Conservation (phyloP, 2,329 filamentous ascomycete genomes). For the Ampelomyces quisqualis region DNA sequence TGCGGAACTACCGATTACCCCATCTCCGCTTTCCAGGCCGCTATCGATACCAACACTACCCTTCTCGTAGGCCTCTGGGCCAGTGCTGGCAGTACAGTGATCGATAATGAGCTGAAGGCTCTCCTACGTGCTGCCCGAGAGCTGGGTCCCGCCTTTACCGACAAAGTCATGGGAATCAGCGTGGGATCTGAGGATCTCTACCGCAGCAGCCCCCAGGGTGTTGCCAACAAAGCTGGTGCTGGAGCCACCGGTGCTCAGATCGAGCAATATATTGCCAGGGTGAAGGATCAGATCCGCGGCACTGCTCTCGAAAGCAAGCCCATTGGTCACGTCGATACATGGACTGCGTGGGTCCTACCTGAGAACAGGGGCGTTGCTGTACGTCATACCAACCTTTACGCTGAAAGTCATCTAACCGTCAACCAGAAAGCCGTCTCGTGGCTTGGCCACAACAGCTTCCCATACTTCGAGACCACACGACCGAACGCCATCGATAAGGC, state of each 20-base stretch:
- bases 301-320: constrained; percentile 60
- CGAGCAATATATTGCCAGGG: constrained; percentile 67
- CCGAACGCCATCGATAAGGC: constrained; percentile 59
- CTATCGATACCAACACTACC: constrained; percentile 73
- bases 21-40: constrained; percentile 59
- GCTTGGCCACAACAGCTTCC: constrained; percentile 79
- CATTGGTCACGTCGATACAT: constrained; percentile 86
- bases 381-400: too few species aligned
- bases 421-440: not conserved
- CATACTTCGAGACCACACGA: constrained; percentile 74
- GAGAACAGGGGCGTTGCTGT: constrained; percentile 70
- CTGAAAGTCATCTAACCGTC: constrained; percentile 45
- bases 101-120: constrained; percentile 72
- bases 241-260: constrained; percentile 65
- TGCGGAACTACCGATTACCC: constrained; percentile 58
- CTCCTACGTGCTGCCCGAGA: constrained; percentile 66
- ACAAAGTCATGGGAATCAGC: constrained; percentile 74
- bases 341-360: constrained; percentile 67
- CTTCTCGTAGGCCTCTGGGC: constrained; percentile 83
- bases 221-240: constrained; percentile 60
- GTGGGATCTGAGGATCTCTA: constrained; percentile 76
- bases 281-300: constrained; percentile 62
- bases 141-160: constrained; percentile 66
- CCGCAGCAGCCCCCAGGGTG: constrained; percentile 61
- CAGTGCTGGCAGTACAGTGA: constrained; percentile 62